phyloP scores from a whole-genome alignment of 2,329 filamentous ascomycete species.

The Neofusicoccum ribis region DNA sequence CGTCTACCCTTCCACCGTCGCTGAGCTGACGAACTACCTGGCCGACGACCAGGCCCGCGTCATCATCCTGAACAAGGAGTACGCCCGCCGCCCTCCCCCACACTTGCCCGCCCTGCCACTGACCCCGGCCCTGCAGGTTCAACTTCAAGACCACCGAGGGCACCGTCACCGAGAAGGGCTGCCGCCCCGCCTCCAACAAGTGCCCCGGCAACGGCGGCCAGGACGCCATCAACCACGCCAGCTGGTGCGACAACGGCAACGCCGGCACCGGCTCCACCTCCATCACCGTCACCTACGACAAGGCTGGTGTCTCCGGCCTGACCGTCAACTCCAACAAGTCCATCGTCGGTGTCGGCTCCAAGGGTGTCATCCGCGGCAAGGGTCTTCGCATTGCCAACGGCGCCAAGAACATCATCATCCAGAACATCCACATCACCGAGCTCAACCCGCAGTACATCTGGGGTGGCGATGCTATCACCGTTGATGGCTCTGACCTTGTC shows the following conservation, averaged over 20 bases:
- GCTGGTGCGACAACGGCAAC: constrained; percentile 63
- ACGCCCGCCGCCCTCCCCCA: no score
- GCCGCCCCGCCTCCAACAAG: constrained; percentile 50
- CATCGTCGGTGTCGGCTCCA: constrained; percentile 54
- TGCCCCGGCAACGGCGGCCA: constrained; percentile 59
- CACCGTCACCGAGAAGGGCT: constrained; percentile 54
- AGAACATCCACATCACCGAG: constrained; percentile 47
- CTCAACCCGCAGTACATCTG: constrained; percentile 39
- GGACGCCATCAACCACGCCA: constrained; percentile 60
- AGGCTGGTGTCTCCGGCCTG: constrained; percentile 54
- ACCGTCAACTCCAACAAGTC: constrained; percentile 59
- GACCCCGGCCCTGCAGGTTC: constrained; percentile 29
- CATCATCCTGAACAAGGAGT: constrained; percentile 57
- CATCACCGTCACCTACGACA: constrained; percentile 49
- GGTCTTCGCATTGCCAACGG: constrained; percentile 47
- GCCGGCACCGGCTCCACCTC: constrained; percentile 50
- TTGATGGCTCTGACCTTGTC: constrained; percentile 31
- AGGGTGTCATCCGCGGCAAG: constrained; percentile 60
- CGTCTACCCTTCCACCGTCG: constrained; percentile 55
- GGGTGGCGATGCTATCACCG: constrained; percentile 37
- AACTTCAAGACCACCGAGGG: constrained; percentile 60
- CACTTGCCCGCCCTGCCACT: no score
- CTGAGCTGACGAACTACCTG: constrained; percentile 61
- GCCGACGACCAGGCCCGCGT: constrained; percentile 54
- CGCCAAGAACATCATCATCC: constrained; percentile 56